These are phyloP conservation scores for Arachis monticola DNA, from an alignment of 331 rosid species.

Conservation along the genomic window DNA sequence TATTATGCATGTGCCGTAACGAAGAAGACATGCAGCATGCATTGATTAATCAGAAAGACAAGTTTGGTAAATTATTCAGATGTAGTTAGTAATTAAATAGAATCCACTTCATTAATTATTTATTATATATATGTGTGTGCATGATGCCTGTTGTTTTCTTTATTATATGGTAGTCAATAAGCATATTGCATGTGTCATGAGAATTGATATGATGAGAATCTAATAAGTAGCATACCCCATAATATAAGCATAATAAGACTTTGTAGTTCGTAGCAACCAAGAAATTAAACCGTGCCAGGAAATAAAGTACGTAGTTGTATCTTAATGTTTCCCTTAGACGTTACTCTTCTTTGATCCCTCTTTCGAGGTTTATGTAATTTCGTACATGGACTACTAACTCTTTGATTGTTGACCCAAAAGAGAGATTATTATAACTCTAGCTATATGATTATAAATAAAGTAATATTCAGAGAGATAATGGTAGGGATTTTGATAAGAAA, in stretches of 20 bases:
- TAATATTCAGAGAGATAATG: too few species aligned
- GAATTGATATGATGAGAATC: too few species aligned
- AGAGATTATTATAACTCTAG: too few species aligned
- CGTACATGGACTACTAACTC: background rate
- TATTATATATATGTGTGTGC: background rate
- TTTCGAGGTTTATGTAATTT: slow-evolving; percentile 34
- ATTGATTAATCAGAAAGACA: background rate
- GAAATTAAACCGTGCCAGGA: background rate
- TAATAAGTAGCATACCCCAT: background rate
- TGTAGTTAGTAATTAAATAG: background rate
- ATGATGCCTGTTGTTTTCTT: slow-evolving; percentile 8
- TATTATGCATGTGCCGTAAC: slow-evolving; percentile 35
- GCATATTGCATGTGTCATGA: slow-evolving; percentile 20
- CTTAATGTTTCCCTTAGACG: slow-evolving; percentile 44
- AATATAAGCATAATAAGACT: background rate
- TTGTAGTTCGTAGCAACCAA: background rate
- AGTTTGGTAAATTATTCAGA: background rate
- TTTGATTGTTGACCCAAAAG: slow-evolving; percentile 15
- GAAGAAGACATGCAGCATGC: slow-evolving; percentile 25
- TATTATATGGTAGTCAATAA: background rate
- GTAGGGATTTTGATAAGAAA: too few species aligned
- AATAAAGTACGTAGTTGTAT: slow-evolving; percentile 3
- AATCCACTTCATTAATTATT: background rate
- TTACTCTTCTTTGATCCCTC: slow-evolving; percentile 38
- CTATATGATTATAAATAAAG: too few species aligned